Evolutionary conservation across 345 rosid genomes (phyloP).

Genomic region (Melaleuca alternifolia): DNA sequence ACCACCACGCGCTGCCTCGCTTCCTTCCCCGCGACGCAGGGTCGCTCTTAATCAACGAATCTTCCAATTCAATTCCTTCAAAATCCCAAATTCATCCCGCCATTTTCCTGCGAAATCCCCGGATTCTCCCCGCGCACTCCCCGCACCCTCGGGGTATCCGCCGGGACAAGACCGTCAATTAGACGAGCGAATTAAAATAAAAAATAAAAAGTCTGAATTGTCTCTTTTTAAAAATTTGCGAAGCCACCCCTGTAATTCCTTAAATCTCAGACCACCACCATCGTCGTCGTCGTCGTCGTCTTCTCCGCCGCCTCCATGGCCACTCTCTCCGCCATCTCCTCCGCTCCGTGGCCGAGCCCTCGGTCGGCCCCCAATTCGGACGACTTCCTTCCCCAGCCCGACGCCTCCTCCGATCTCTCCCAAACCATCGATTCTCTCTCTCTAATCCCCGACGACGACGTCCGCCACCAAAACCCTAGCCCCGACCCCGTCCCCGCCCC

Average conservation of each 20-base stretch:
- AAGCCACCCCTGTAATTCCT: not conserved
- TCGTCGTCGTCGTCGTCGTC: not conserved
- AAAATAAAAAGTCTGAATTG: not conserved
- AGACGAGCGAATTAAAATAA: not conserved
- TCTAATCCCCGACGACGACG: slow-evolving; percentile 12
- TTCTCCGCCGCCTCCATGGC: slow-evolving; percentile 34
- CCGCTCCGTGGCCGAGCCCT: slow-evolving; percentile 11
- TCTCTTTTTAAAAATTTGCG: not conserved
- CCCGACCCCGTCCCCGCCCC: slow-evolving; percentile 4
- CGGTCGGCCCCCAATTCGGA: not conserved
- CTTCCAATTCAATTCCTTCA: not conserved
- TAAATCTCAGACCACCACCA: not conserved
- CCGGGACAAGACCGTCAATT: slow-evolving; percentile 2
- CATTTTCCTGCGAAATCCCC: not conserved
- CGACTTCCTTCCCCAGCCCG: not conserved
- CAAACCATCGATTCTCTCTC: slow-evolving; percentile 46
- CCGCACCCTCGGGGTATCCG: not conserved
- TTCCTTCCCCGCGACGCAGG: not conserved
- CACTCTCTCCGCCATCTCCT: slow-evolving; percentile 53
- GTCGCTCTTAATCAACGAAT: not conserved
- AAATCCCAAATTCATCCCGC: slow-evolving; percentile 2
- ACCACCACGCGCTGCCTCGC: not conserved
- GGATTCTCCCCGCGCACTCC: not conserved
- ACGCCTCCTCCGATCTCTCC: slow-evolving; percentile 8
- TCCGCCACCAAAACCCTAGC: slow-evolving; percentile 5